Percentiles rank a stretch among this genome's conserved stretches.
phyloP scores from a whole-genome alignment of 1,139 yeast genomes.

The Debaryomyces nepalensis region DNA sequence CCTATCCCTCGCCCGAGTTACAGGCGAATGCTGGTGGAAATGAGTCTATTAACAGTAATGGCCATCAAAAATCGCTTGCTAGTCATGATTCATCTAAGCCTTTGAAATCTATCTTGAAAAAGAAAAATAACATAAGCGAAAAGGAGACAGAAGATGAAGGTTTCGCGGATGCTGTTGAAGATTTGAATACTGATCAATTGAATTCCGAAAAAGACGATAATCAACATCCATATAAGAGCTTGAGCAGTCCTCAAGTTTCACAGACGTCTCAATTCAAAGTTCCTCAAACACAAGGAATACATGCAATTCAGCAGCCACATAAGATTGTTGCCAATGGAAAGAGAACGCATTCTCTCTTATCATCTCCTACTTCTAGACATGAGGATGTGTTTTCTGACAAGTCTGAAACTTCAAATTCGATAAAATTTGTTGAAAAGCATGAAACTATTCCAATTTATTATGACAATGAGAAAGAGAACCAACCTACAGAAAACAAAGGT shows the following conservation, averaged over 20 bases:
- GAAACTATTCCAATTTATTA: slow-evolving; percentile 42
- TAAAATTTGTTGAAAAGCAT: slow-evolving; percentile 44
- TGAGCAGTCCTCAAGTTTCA: slow-evolving; percentile 16
- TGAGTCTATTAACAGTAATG: slow-evolving; percentile 1
- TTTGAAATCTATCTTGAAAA: slow-evolving; percentile 42
- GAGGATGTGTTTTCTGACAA: slow-evolving; percentile 17
- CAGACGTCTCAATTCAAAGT: slow-evolving; percentile 21
- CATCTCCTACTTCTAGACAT: slow-evolving; percentile 4
- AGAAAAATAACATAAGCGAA: slow-evolving; percentile 24
- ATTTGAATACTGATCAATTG: background rate
- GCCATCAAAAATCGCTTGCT: background rate
- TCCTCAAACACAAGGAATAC: slow-evolving; percentile 14
- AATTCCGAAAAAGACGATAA: background rate
- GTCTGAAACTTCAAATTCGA: slow-evolving; percentile 34
- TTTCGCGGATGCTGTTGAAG: slow-evolving; percentile 3
- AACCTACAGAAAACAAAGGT: slow-evolving; percentile 13
- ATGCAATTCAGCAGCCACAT: background rate
- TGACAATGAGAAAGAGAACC: slow-evolving; percentile 16
- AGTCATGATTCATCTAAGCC: slow-evolving; percentile 27
- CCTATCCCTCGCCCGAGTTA: slow-evolving; percentile 1
- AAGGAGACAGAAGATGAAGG: slow-evolving; percentile 18
- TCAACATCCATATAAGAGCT: slow-evolving; percentile 20
- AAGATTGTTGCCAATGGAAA: background rate
- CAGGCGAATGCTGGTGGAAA: background rate
- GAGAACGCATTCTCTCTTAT: slow-evolving; percentile 1